A percentile compares a stretch with the other conserved stretches of the same genome.
Evolutionary conservation across 202 grass and related monocot species (phyloP).

Genomic region (Setaria viridis): DNA sequence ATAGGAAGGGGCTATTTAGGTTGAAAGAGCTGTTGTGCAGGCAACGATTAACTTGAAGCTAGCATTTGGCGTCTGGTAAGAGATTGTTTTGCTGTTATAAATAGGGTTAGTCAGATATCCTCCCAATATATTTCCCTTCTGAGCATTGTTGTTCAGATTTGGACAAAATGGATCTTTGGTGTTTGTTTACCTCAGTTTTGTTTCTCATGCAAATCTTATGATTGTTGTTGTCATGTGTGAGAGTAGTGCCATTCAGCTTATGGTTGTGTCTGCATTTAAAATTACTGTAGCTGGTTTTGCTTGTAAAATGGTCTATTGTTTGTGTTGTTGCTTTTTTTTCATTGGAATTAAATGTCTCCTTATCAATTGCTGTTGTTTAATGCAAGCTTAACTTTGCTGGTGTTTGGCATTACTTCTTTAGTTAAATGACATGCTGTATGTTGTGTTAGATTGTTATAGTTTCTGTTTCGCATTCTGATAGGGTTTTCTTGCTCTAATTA

Average conservation of each 20-base stretch:
- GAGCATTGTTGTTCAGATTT: background rate
- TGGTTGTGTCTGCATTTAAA: background rate
- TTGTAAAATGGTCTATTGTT: background rate
- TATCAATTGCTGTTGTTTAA: background rate
- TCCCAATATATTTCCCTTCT: background rate
- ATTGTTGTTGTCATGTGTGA: background rate
- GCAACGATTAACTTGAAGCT: background rate
- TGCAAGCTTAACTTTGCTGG: background rate
- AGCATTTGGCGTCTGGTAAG: background rate
- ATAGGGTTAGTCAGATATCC: background rate
- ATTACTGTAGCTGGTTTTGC: background rate
- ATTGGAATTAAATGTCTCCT: background rate
- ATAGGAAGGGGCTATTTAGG: background rate
- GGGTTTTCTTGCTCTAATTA: constrained; percentile 15
- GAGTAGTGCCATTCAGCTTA: background rate
- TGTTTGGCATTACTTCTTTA: background rate
- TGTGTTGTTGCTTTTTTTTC: background rate
- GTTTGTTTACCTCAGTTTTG: background rate
- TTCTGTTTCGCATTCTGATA: background rate
- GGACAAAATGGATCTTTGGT: background rate
- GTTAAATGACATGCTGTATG: background rate
- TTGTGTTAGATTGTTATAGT: background rate
- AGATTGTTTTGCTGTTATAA: background rate
- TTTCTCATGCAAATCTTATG: background rate
- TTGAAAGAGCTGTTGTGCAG: background rate